phyloP scores from a whole-genome alignment of 2,329 filamentous ascomycete genomes.

The Rachicladosporium sp. region DNA sequence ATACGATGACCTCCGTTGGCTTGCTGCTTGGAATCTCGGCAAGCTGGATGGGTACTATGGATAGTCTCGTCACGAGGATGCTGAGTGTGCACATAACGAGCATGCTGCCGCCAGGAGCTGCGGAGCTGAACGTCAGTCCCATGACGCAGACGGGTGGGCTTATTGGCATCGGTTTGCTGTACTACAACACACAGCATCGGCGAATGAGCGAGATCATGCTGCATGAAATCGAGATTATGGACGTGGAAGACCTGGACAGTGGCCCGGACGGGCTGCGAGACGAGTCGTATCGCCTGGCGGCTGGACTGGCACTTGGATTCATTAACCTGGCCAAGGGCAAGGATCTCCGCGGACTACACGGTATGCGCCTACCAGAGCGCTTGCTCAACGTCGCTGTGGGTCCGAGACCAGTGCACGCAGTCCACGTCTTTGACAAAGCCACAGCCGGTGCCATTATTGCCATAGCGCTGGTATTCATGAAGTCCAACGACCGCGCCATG shows the following conservation, averaged over 20 bases:
- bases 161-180: conserved; percentile 91
- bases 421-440: conserved; percentile 85
- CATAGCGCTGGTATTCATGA: conserved; percentile 89
- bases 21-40: conserved; percentile 84
- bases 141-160: conserved; percentile 91
- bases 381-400: conserved; percentile 75
- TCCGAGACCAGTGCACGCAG: conserved; percentile 79
- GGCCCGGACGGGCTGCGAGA: conserved; percentile 70
- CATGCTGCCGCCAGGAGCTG: conserved; percentile 83
- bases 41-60: conserved; percentile 94
- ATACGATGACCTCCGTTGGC: conserved; percentile 97
- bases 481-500: conserved; percentile 76
- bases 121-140: conserved; percentile 84
- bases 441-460: conserved; percentile 89
- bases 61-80: conserved; percentile 82
- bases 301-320: conserved; percentile 82
- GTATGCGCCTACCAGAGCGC: conserved; percentile 86
- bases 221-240: conserved; percentile 84
- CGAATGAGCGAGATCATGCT: conserved; percentile 99
- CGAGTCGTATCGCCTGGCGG: conserved; percentile 90
- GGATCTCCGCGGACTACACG: conserved; percentile 76
- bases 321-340: conserved; percentile 90
- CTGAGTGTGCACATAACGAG: conserved; percentile 92
- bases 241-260: conserved; percentile 56
- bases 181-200: conserved; percentile 89